Conservation (phyloP, 345 rosid species). For the Gossypium turneri region DNA sequence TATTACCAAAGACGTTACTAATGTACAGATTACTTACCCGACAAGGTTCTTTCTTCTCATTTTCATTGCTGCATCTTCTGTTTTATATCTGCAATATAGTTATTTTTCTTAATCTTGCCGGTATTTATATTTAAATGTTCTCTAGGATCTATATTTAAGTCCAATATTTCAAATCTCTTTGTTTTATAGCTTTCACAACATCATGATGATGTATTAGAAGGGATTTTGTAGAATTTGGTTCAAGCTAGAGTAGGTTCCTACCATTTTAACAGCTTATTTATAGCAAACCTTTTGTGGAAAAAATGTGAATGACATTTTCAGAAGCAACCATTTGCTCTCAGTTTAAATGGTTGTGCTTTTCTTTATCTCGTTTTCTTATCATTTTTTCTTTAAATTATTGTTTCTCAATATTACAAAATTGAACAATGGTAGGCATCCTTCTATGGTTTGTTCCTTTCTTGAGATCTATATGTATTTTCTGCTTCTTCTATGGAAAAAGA, state of each 20-base stretch:
- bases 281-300: too few species aligned
- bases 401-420: neutral
- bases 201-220: neutral
- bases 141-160: neutral
- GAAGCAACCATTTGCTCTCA: too few species aligned
- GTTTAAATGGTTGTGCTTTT: too few species aligned
- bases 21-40: constrained; percentile 68
- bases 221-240: neutral
- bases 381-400: neutral
- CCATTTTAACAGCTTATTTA: too few species aligned
- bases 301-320: too few species aligned
- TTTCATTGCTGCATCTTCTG: neutral
- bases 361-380: neutral
- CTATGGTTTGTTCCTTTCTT: neutral
- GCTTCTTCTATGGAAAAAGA: neutral
- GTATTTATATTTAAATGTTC: neutral
- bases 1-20: constrained; percentile 69
- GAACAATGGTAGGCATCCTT: neutral
- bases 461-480: neutral
- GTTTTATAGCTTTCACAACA: neutral
- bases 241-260: too few species aligned
- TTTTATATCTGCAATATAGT: neutral
- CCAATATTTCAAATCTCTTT: neutral
- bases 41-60: constrained; percentile 42
- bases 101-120: neutral